Conservation (phyloP, 352 stramenopile genomes). For the Phytopythium litorale region DNA sequence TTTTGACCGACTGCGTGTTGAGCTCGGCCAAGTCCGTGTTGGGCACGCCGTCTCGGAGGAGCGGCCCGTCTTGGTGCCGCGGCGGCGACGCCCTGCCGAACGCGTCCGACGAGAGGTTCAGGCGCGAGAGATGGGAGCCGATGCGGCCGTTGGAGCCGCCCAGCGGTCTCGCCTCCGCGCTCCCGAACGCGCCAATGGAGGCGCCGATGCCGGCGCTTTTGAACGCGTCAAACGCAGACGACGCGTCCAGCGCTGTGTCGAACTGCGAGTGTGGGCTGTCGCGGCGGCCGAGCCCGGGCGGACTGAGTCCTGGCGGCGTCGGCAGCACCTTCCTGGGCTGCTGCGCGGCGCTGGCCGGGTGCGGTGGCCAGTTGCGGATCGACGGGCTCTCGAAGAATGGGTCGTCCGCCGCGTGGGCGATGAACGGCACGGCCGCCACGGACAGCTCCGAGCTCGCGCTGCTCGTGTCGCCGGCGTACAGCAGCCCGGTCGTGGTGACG, state of each 20-base stretch:
- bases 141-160: constrained; percentile 13
- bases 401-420: background rate
- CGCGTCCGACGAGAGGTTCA: constrained; percentile 20
- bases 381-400: background rate
- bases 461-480: background rate
- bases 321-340: constrained; percentile 19
- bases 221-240: constrained; percentile 3
- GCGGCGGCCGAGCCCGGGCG: background rate
- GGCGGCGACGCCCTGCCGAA: constrained; percentile 12
- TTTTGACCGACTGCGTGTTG: constrained; percentile 62
- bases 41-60: constrained; percentile 14
- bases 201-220: constrained; percentile 8
- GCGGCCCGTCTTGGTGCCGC: constrained; percentile 8
- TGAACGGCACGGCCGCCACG: background rate
- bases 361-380: constrained; percentile 3
- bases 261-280: constrained; percentile 3
- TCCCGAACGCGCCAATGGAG: constrained; percentile 16
- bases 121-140: constrained; percentile 15
- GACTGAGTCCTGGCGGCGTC: constrained; percentile 2
- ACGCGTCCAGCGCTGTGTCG: background rate
- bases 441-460: background rate
- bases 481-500: constrained; percentile 3
- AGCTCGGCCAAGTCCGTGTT: constrained; percentile 59
- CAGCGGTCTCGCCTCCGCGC: background rate
- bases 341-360: constrained; percentile 10